These are phyloP conservation scores for Hymenoscyphus infarciens DNA, from an alignment of 2,329 filamentous ascomycete species.

Conservation along the genomic window DNA sequence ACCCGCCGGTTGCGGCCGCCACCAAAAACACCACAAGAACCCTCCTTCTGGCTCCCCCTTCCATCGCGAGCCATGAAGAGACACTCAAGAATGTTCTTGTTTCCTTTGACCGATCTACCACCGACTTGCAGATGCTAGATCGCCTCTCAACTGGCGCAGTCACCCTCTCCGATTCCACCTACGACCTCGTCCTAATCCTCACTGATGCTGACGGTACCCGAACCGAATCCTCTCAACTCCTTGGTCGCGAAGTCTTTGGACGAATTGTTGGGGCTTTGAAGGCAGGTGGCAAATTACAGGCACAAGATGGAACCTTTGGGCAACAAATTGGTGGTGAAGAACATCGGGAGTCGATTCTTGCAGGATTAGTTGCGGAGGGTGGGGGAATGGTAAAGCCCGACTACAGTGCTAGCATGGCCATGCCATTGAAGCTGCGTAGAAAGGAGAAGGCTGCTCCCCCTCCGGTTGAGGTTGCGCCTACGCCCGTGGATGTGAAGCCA, in stretches of 20 bases:
- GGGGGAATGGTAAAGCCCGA: slow-evolving; percentile 73
- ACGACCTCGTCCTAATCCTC: slow-evolving; percentile 81
- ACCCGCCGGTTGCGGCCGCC: slow-evolving; percentile 16
- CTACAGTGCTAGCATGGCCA: slow-evolving; percentile 35
- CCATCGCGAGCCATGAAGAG: slow-evolving; percentile 80
- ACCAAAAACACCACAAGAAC: slow-evolving; percentile 47
- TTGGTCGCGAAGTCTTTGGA: slow-evolving; percentile 65
- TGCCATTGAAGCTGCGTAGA: slow-evolving; percentile 51
- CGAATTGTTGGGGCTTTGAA: slow-evolving; percentile 69
- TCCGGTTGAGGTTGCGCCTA: slow-evolving; percentile 32
- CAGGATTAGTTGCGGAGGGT: slow-evolving; percentile 64
- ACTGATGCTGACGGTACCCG: slow-evolving; percentile 68
- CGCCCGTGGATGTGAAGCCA: slow-evolving; percentile 37
- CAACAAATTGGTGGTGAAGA: slow-evolving; percentile 44
- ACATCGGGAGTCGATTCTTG: slow-evolving; percentile 76
- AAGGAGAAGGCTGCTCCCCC: slow-evolving; percentile 52
- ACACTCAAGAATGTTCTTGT: slow-evolving; percentile 68
- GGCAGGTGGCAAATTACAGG: slow-evolving; percentile 62
- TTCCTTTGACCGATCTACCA: slow-evolving; percentile 68
- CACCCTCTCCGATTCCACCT: slow-evolving; percentile 69
- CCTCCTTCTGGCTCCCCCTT: slow-evolving; percentile 85
- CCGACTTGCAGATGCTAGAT: slow-evolving; percentile 97
- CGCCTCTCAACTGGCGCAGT: slow-evolving; percentile 80
- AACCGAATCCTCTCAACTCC: slow-evolving; percentile 59
- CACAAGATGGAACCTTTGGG: slow-evolving; percentile 63